These are phyloP conservation scores for Sugiyamaella xylanicola DNA, from an alignment of 1,139 yeast species.

Conservation along the genomic window DNA sequence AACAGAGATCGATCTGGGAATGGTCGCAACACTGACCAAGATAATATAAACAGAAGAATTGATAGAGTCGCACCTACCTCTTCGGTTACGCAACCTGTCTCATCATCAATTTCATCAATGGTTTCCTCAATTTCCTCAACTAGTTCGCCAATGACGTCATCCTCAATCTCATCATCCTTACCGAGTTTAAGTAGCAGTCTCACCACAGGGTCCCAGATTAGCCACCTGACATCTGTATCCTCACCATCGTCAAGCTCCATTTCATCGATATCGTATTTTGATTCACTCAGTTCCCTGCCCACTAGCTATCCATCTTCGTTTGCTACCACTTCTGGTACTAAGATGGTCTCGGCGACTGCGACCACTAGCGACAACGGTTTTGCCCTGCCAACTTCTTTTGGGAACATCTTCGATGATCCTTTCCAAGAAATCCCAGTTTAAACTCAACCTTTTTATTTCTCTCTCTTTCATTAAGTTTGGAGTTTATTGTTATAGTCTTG, in stretches of 20 bases:
- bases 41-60: background rate
- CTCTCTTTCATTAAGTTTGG: slow-evolving; percentile 3
- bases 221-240: too few relatives aligned
- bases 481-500: slow-evolving; percentile 1
- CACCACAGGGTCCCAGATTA: too few relatives aligned
- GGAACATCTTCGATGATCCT: slow-evolving; percentile 4
- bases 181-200: too few relatives aligned
- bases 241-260: too few relatives aligned
- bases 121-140: background rate
- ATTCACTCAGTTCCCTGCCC: too few relatives aligned
- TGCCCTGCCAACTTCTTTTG: slow-evolving; percentile 2
- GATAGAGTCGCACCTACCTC: background rate
- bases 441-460: background rate
- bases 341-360: background rate
- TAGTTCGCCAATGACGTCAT: too few relatives aligned
- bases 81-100: background rate
- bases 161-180: too few relatives aligned
- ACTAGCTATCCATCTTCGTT: background rate
- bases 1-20: background rate
- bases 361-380: background rate
- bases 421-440: slow-evolving; percentile 10
- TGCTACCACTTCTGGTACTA: background rate
- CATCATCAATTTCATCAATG: background rate
- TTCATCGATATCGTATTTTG: too few relatives aligned
- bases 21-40: background rate